A percentile compares a stretch with the other conserved stretches of the same genome.
These are phyloP conservation scores for Corylus heterophylla DNA, from an alignment of 306 rosid genomes.

Conservation along the genomic window DNA sequence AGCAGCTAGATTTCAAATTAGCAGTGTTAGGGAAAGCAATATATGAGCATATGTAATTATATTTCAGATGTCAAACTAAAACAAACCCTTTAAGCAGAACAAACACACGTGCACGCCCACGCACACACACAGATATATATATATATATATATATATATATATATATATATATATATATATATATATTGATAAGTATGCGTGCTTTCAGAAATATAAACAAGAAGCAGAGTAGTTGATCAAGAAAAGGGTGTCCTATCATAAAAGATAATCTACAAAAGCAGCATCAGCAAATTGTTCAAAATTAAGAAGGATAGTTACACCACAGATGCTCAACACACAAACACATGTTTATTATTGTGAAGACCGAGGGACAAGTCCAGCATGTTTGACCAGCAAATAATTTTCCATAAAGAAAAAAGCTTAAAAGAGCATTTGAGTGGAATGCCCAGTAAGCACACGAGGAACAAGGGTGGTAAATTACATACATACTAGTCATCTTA, in stretches of 20 bases:
- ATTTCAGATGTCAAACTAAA: slow-evolving; percentile 14
- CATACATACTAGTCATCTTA: too few relatives aligned
- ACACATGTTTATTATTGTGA: background rate
- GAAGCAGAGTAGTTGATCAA: background rate
- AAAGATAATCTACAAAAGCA: background rate
- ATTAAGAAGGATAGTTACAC: background rate
- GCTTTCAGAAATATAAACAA: background rate
- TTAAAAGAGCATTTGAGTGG: background rate
- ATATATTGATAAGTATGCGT: too few relatives aligned
- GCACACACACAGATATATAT: background rate
- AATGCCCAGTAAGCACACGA: background rate
- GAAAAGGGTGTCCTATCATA: background rate
- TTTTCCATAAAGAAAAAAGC: background rate
- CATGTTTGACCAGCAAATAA: background rate
- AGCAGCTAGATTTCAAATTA: slow-evolving; percentile 53
- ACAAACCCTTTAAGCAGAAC: background rate
- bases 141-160: too few relatives aligned
- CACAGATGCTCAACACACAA: background rate
- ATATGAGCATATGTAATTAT: slow-evolving; percentile 18
- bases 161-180: too few relatives aligned
- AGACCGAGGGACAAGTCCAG: background rate
- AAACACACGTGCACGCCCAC: background rate
- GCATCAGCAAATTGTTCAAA: background rate
- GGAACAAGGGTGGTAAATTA: background rate
- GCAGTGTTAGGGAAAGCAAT: slow-evolving; percentile 25